Conservation (phyloP, 2,329 filamentous ascomycete genomes). For the Annulohypoxylon truncatum region DNA sequence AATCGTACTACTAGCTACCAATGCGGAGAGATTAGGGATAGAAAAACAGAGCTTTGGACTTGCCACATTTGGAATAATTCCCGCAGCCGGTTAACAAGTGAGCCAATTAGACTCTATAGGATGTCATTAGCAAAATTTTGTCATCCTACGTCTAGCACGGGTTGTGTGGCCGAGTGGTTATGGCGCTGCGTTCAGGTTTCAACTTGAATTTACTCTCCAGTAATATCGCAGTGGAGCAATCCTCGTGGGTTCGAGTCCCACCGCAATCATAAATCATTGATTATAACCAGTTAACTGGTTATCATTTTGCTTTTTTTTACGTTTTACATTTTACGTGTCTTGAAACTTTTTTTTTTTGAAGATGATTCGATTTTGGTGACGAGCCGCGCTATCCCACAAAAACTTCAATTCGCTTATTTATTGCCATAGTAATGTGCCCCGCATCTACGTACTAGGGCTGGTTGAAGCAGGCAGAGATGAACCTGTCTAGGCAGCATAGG, state of each 20-base stretch:
- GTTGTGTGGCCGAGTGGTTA: conserved; percentile 52
- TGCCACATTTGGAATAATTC: background rate
- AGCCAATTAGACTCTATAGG: background rate
- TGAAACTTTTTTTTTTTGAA: too few relatives aligned
- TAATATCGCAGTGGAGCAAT: conserved; percentile 51
- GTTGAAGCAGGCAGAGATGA: too few relatives aligned
- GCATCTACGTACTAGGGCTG: too few relatives aligned
- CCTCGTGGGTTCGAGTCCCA: conserved; percentile 57
- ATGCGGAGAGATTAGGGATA: background rate
- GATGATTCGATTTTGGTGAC: too few relatives aligned
- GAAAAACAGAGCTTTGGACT: background rate
- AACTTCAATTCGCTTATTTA: too few relatives aligned
- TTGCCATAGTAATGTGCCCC: too few relatives aligned
- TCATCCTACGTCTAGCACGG: background rate
- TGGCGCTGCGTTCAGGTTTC: conserved; percentile 50
- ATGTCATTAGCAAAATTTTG: background rate
- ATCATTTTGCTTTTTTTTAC: background rate
- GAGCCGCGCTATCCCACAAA: too few relatives aligned
- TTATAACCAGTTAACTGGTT: background rate
- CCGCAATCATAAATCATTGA: conserved; percentile 47
- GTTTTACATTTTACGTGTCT: too few relatives aligned
- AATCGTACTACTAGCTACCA: background rate
- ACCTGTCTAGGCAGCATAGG: too few relatives aligned
- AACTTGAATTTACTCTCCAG: conserved; percentile 28
- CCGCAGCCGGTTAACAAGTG: background rate